Base-by-base conservation (phyloP, 2,329 filamentous ascomycete genomes). In the Neofusicoccum ribis region DNA sequence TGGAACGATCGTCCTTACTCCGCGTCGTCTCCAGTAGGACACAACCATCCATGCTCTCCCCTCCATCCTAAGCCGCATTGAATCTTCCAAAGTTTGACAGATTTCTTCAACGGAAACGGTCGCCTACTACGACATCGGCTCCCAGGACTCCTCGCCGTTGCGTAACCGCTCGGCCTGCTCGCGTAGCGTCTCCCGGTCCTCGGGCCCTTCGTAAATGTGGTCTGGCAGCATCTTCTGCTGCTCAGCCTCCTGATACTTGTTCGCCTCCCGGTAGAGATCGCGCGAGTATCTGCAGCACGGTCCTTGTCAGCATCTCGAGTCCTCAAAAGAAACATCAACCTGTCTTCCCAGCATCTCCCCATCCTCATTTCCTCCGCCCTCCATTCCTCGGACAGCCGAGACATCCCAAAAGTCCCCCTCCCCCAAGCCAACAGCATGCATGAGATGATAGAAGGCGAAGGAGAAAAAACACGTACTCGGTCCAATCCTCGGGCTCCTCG, bases 401-500 rank as follows among this genome's bases (percentile, higher is more conserved):
- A 27, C 34, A 14, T 11, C 43, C 61, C 20, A 20, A 43, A 31
- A 66, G 8, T 23, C 54, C 3, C 67, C 66, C 67, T 61, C 63
- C 56, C 64, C 59, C 34, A 39, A 8, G 15, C 23, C 49, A 52
- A 36, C 27, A 14, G 3, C 34, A 23, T 3, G 15, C 5, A 34
- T 5, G 11, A 49, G 17, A n/a, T 20, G 11, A 14, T 15, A 5
- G 11, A 11, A 47, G n/a, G 31, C 1, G 20, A 17, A 37, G 3
- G 51, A 41, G 54, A 31, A 43, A 5, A 23, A 23, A 23, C 6
- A 82, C 84, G 65, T 81, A 93, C 76, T 82, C 79, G 65, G 83
- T 76, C 67, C 86, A 81, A 74, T 90, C 84, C 69, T 83, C 78
- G 4, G 92, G 91, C 69, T 82, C 78, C 69, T 88, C 85, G 0